Percentiles rank a stretch among this genome's conserved stretches.
These are phyloP conservation scores for Aspergillus ostianus DNA, from an alignment of 495 filamentous ascomycete genomes.

Conservation along the genomic window DNA sequence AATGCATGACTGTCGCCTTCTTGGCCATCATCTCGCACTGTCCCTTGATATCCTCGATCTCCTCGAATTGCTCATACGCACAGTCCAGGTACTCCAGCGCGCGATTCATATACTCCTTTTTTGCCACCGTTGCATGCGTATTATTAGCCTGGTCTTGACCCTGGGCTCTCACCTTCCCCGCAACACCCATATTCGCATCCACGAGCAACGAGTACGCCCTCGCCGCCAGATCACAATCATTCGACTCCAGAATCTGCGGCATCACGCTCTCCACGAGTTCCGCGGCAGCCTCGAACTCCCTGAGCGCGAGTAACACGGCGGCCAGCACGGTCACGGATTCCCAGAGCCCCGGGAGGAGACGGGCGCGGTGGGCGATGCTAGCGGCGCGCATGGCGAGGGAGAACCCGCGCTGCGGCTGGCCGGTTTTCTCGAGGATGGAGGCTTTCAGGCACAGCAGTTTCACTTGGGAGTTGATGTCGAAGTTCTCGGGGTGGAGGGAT, in stretches of 20 bases:
- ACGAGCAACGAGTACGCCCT: conserved; percentile 72
- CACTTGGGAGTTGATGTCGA: conserved; percentile 73
- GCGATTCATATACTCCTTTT: conserved; percentile 61
- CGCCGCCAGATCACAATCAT: conserved; percentile 62
- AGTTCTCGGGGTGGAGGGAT: conserved; percentile 62
- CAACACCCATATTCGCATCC: conserved; percentile 82
- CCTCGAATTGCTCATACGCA: conserved; percentile 66
- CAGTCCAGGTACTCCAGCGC: conserved; percentile 67
- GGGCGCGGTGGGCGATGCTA: conserved; percentile 67
- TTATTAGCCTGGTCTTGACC: conserved; percentile 11
- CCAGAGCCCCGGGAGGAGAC: conserved; percentile 73
- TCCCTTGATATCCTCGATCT: conserved; percentile 69
- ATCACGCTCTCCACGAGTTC: conserved; percentile 69
- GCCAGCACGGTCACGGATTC: conserved; percentile 69
- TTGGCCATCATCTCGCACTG: conserved; percentile 85
- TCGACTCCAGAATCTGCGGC: conserved; percentile 79
- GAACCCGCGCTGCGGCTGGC: conserved; percentile 77
- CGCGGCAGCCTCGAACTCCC: conserved; percentile 71
- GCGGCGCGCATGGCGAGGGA: conserved; percentile 79
- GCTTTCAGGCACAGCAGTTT: conserved; percentile 76
- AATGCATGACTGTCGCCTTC: conserved; percentile 76
- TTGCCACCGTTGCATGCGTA: conserved; percentile 11
- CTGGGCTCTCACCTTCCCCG: conserved; percentile 47
- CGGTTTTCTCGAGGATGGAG: conserved; percentile 64
- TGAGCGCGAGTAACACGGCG: conserved; percentile 64